Conservation (phyloP, 345 rosid genomes). For the Bretschneidera sinensis region DNA sequence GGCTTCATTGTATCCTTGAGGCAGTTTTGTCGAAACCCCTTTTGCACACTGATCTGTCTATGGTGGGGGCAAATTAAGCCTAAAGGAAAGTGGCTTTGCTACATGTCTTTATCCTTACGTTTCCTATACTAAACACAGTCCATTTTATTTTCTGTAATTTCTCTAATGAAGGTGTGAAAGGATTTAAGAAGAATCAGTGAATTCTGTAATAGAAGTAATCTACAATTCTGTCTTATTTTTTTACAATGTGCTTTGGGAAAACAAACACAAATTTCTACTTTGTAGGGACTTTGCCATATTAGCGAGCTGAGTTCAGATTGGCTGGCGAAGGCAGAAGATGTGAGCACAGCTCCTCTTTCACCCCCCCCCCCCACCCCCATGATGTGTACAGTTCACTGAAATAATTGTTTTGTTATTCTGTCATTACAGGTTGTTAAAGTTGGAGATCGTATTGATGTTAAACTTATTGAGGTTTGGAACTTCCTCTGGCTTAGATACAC, state of each 20-base stretch:
- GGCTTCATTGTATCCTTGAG: too few species aligned
- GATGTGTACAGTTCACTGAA: not conserved
- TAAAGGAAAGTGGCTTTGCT: too few species aligned
- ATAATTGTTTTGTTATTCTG: constrained; percentile 11
- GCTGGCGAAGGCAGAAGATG: constrained; percentile 98
- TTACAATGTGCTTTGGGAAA: not conserved
- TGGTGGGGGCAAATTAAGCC: too few species aligned
- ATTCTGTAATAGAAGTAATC: constrained; percentile 6
- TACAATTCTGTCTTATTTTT: not conserved
- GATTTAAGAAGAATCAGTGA: not conserved
- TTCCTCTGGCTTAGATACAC: constrained; percentile 8
- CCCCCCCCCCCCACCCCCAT: not conserved
- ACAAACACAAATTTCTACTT: not conserved
- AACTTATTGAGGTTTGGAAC: constrained; percentile 77
- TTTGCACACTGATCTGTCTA: too few species aligned
- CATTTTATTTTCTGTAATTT: too few species aligned
- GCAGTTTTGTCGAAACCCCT: too few species aligned
- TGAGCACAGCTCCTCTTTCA: constrained; percentile 28
- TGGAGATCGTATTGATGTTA: constrained; percentile 90
- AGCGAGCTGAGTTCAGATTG: constrained; percentile 85
- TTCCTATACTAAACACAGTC: too few species aligned
- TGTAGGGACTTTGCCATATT: constrained; percentile 93
- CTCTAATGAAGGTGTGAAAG: not conserved
- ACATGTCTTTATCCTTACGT: too few species aligned
- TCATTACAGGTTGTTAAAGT: constrained; percentile 66